These are phyloP conservation scores for Solanum corneliomulleri DNA, from an alignment of 257 asterid genomes.

Conservation along the genomic window DNA sequence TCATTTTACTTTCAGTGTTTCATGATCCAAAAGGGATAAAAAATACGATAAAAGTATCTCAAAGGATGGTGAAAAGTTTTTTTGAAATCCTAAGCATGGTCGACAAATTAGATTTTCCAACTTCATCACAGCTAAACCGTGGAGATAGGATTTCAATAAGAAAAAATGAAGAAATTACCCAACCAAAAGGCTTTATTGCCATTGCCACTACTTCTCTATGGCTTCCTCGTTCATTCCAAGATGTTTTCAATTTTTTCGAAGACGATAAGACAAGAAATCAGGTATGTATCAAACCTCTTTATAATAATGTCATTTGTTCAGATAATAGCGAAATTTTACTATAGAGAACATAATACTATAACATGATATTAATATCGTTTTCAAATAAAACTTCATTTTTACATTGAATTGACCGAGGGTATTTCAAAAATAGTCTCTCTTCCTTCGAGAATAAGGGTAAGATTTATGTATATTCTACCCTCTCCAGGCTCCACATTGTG, in stretches of 20 bases:
- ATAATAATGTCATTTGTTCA: not conserved
- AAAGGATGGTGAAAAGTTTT: slow-evolving; percentile 54
- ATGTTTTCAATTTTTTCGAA: slow-evolving; percentile 39
- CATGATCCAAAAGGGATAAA: slow-evolving; percentile 28
- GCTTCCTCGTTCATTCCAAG: slow-evolving; percentile 29
- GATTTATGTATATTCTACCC: not conserved
- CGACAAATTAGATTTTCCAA: slow-evolving; percentile 27
- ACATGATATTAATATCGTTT: not conserved
- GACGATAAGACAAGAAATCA: slow-evolving; percentile 24
- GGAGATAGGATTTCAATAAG: slow-evolving; percentile 38
- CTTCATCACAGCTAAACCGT: slow-evolving; percentile 14
- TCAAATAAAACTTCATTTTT: not conserved
- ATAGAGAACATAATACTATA: not conserved
- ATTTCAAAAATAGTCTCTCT: not conserved
- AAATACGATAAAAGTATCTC: slow-evolving; percentile 40
- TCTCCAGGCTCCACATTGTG: not conserved
- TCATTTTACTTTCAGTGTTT: slow-evolving; percentile 17
- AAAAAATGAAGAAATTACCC: slow-evolving; percentile 19
- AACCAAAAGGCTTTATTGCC: slow-evolving; percentile 32
- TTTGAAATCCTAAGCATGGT: slow-evolving; percentile 38
- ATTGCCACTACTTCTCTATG: slow-evolving; percentile 47
- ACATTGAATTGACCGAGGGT: not conserved
- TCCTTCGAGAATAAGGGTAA: not conserved
- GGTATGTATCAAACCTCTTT: slow-evolving; percentile 10
- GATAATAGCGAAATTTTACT: not conserved